A percentile compares a stretch with the other conserved stretches of the same genome.
These are phyloP conservation scores for Platanus orientalis DNA, from an alignment of 164 flowering plant species.

Conservation along the genomic window DNA sequence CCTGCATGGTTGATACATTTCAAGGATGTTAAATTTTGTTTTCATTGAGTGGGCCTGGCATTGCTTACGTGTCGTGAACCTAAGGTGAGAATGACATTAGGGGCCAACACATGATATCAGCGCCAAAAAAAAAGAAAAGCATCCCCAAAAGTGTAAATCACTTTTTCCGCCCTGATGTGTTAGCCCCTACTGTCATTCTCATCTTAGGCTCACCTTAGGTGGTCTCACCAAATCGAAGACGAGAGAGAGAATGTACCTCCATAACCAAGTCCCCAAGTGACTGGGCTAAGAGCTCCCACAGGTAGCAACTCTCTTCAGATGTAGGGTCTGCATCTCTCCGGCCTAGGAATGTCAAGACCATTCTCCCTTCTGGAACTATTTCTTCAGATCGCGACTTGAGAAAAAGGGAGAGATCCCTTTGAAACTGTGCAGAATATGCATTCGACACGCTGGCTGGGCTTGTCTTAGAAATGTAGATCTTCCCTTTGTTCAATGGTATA, in stretches of 20 bases:
- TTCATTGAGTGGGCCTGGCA: no score
- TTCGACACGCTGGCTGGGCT: constrained; percentile 15
- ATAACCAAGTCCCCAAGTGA: constrained; percentile 21
- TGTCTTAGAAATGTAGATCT: constrained; percentile 17
- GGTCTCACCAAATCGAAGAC: background rate
- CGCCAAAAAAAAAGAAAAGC: no score
- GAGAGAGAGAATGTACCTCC: constrained; percentile 13
- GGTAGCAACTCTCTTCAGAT: constrained; percentile 16
- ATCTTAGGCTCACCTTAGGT: background rate
- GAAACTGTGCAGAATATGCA: constrained; percentile 23
- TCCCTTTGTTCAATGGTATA: constrained; percentile 16
- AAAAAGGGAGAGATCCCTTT: constrained; percentile 27
- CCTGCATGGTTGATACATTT: constrained; percentile 15
- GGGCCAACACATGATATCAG: no score
- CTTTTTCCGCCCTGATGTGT: no score
- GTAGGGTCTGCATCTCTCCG: constrained; percentile 22
- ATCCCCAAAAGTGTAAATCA: no score
- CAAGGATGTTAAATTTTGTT: no score
- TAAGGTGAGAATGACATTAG: no score
- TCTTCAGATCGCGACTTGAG: constrained; percentile 28
- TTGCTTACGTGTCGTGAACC: no score
- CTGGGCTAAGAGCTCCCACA: constrained; percentile 27
- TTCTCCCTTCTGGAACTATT: constrained; percentile 26
- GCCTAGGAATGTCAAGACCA: constrained; percentile 29
- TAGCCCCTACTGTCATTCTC: no score